phyloP scores from a whole-genome alignment of 2,329 filamentous ascomycete species.

The Magnaporthales sp. region DNA sequence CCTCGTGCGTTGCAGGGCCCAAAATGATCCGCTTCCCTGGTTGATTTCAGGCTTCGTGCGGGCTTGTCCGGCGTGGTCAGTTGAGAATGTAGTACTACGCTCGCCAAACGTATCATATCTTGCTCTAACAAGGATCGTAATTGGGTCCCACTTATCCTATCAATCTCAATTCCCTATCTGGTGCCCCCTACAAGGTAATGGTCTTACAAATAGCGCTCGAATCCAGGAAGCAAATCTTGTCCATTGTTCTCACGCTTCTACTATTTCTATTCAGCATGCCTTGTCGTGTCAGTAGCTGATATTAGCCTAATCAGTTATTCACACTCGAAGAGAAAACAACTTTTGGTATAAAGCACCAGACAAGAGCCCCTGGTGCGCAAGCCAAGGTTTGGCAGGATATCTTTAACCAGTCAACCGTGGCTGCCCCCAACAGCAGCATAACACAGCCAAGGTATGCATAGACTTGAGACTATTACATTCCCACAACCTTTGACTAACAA shows the following conservation, averaged over 20 bases:
- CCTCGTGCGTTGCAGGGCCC: neutral
- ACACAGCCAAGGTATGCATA: neutral
- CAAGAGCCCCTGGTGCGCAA: conserved; percentile 45
- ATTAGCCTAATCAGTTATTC: neutral
- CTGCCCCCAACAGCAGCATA: neutral
- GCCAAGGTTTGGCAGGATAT: conserved; percentile 50
- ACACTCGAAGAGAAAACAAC: conserved; percentile 32
- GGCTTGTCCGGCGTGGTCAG: neutral
- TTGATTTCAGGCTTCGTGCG: neutral
- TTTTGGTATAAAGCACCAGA: conserved; percentile 62
- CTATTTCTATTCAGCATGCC: neutral
- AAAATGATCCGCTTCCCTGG: neutral
- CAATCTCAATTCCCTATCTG: neutral
- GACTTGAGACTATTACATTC: neutral
- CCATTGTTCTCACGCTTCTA: neutral
- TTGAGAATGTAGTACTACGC: neutral
- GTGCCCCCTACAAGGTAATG: too few relatives aligned
- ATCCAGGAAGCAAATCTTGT: neutral
- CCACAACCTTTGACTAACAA: neutral
- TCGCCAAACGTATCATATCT: neutral
- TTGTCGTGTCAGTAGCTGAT: neutral
- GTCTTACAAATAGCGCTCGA: neutral
- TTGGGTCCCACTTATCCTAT: neutral
- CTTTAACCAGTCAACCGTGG: neutral
- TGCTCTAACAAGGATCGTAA: neutral